Evolutionary conservation across 176 grass and related monocot species (phyloP).

Genomic region (Panicum miliaceum): DNA sequence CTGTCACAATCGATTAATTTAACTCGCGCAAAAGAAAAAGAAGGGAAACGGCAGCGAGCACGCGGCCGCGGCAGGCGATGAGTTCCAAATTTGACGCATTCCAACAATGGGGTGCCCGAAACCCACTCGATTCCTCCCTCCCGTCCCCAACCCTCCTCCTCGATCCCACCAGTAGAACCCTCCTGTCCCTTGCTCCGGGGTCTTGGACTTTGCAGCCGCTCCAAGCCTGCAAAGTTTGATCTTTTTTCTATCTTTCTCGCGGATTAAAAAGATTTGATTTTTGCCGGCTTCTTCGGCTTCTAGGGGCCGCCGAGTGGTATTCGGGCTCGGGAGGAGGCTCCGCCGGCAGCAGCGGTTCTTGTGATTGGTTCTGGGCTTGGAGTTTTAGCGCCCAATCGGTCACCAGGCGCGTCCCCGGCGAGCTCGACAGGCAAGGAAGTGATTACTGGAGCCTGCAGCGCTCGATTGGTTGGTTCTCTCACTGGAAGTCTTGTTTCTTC

Average conservation of each 20-base stretch:
- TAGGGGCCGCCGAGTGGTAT: not conserved
- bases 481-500: not conserved
- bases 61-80: slow-evolving; percentile 1
- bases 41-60: slow-evolving; percentile 2
- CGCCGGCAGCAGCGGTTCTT: not conserved
- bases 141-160: not conserved
- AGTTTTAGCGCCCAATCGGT: not conserved
- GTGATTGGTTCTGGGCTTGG: slow-evolving; percentile 1
- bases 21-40: not conserved
- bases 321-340: not conserved
- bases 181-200: not conserved
- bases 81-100: slow-evolving; percentile 38
- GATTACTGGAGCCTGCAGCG: not conserved
- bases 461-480: not conserved
- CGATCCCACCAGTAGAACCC: not conserved
- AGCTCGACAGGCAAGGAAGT: slow-evolving; percentile 10
- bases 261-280: not conserved
- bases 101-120: slow-evolving; percentile 7
- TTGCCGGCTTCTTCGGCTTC: not conserved
- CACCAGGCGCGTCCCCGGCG: not conserved
- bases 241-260: not conserved
- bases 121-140: not conserved
- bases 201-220: not conserved
- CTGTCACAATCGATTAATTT: not conserved
- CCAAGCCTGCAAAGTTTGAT: not conserved